Conservation (phyloP, 2,329 filamentous ascomycete species). For the Scytalidium lignicola region DNA sequence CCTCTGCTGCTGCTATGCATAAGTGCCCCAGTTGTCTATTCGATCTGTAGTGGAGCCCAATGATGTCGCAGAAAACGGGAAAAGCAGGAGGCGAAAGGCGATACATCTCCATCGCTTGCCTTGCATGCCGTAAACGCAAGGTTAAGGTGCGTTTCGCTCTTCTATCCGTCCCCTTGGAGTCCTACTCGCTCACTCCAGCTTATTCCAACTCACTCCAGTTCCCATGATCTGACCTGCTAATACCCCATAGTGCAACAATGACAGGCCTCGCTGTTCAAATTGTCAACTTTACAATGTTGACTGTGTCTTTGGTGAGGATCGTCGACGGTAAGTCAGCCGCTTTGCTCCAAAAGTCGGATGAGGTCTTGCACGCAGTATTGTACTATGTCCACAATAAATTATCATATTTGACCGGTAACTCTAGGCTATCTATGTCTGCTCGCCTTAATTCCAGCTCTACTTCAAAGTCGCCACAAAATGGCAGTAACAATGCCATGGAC, state of each 20-base stretch:
- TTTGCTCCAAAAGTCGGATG: neutral
- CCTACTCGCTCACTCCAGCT: too few relatives aligned
- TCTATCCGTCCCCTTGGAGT: neutral
- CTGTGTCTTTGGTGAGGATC: neutral
- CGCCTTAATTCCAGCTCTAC: neutral
- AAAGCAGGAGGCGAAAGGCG: neutral
- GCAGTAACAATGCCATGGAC: neutral
- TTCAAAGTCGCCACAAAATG: conserved; percentile 1
- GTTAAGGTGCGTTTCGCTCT: neutral
- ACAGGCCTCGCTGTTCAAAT: neutral
- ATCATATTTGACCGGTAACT: neutral
- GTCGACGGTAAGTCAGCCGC: neutral
- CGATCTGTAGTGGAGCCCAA: neutral
- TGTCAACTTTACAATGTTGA: neutral
- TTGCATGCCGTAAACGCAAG: neutral
- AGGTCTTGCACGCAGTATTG: neutral
- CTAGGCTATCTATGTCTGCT: neutral
- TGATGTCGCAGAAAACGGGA: neutral
- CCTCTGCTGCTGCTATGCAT: neutral
- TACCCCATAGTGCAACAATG: neutral
- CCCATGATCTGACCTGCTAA: neutral
- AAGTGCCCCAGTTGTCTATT: neutral
- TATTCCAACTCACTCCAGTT: too few relatives aligned
- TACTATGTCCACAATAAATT: neutral
- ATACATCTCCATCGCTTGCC: neutral